Base-by-base conservation (phyloP, 768 basidiomycete species). In the Nidula microcarpa region DNA sequence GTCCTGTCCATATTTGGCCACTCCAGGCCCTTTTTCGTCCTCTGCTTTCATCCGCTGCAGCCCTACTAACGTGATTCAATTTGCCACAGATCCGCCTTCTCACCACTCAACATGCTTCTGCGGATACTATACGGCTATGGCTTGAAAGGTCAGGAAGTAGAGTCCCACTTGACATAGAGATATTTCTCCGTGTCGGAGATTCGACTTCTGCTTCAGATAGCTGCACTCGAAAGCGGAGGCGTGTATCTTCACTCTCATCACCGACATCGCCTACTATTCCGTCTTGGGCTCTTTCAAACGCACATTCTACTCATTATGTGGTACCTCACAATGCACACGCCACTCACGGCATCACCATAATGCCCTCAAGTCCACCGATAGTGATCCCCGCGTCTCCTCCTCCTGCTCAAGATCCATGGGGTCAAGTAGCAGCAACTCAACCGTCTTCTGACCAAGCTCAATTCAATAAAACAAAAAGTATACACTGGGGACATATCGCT, bases 41-140 rank as follows among this genome's bases (percentile, higher is more conserved):
- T 53, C 52, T 60, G 52, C 47, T 54, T 10, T 49, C 10, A 10
- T 11, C 13, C 45, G 45, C 10, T 10, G 11, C n/a, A 16, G 18
- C 11, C 23, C 10, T 16, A 46, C 23, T 46, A 16, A 46, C 45
- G n/a, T 8, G 23, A 9, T 52, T 32, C 23, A 14, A 13, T 41
- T 45, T 47, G 57, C 49, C 60, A 43, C 65, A 88, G 87, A 88
- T 91, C 59, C 86, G 87, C 16, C 79, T 91, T 41, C 72, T 85
- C 43, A 89, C 89, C 17, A 85, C 80, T 32, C 85, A 84, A 55
- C 74, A 80, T 39, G 74, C 86, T 7, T 87, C 88, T 32, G 81
- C 89, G 30, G 89, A 92, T 62, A 89, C 85, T 5, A 80, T 92
- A 47, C 85, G 90, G 6, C 76, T 92, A 9, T 92, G 90, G 89